Percentiles rank a stretch among this genome's conserved stretches.
Evolutionary conservation across 2,329 filamentous ascomycete species (phyloP).

Genomic region (Calonectria multiphialidica): DNA sequence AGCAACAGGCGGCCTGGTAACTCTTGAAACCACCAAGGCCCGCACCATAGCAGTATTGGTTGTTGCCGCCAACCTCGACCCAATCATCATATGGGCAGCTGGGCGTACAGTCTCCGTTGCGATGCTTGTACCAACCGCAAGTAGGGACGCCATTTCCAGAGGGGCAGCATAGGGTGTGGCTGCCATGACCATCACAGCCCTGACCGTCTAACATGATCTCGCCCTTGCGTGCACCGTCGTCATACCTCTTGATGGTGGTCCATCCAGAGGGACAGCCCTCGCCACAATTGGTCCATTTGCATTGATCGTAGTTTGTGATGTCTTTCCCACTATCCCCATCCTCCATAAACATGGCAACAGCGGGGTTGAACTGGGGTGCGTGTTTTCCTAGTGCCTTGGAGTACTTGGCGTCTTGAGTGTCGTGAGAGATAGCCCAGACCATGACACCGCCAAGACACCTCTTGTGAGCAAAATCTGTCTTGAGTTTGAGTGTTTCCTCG

Average conservation of each 20-base stretch:
- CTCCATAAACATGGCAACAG: background rate
- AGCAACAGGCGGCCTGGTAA: background rate
- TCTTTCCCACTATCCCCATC: background rate
- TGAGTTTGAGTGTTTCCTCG: slow-evolving; percentile 15
- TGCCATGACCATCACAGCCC: background rate
- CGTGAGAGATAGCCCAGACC: slow-evolving; percentile 30
- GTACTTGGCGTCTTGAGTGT: slow-evolving; percentile 23
- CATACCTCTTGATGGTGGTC: background rate
- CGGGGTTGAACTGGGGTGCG: background rate
- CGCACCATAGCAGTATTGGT: background rate
- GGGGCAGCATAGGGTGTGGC: background rate
- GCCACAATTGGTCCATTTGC: slow-evolving; percentile 20
- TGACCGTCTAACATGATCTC: background rate
- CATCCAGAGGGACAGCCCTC: background rate
- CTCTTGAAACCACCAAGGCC: background rate
- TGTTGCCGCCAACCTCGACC: background rate
- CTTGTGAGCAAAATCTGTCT: slow-evolving; percentile 1
- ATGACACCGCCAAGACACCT: slow-evolving; percentile 28
- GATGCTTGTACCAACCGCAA: background rate
- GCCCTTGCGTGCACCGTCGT: background rate
- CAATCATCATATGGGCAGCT: background rate
- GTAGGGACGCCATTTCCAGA: background rate
- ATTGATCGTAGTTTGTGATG: slow-evolving; percentile 12
- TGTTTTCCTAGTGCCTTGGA: background rate
- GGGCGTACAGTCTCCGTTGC: background rate